phyloP scores from a whole-genome alignment of 1,284 basidiomycete species.

The Boletellus dicymbophilus region DNA sequence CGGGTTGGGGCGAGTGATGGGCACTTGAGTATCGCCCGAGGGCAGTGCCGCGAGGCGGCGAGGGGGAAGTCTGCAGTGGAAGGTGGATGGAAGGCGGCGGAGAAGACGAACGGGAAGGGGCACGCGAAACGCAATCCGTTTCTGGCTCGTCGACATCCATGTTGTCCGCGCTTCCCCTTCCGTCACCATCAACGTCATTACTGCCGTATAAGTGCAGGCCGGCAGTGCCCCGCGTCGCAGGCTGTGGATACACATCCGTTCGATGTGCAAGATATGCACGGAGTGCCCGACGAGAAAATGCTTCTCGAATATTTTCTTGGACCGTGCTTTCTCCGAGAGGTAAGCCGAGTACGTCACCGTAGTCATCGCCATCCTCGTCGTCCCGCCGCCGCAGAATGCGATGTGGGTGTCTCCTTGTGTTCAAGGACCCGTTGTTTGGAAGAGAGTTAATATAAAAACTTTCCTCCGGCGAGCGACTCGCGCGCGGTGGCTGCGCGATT shows the following conservation, averaged over 20 bases:
- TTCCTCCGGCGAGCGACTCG: conserved; percentile 55
- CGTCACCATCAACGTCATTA: conserved; percentile 26
- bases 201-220: conserved; percentile 13
- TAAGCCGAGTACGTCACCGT: conserved; percentile 50
- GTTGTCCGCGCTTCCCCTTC: conserved; percentile 20
- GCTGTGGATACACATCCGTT: conserved; percentile 21
- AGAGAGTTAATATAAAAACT: conserved; percentile 49
- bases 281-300: conserved; percentile 51
- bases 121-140: conserved; percentile 46
- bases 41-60: conserved; percentile 20
- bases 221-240: conserved; percentile 17
- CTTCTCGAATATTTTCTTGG: conserved; percentile 60
- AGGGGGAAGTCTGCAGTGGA: conserved; percentile 23
- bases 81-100: conserved; percentile 38
- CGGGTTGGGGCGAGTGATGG: conserved; percentile 17
- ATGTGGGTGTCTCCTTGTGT: conserved; percentile 22
- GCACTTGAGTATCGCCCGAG: conserved; percentile 19
- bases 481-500: conserved; percentile 31
- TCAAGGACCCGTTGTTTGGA: conserved; percentile 8
- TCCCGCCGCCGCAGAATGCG: conserved; percentile 29
- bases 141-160: conserved; percentile 48
- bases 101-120: conserved; percentile 48
- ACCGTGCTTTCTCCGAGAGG: conserved; percentile 59
- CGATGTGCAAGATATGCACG: conserved; percentile 36
- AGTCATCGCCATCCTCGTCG: conserved; percentile 36